Percentiles rank a stretch among this genome's conserved stretches.
These are phyloP conservation scores for Tetragonia tetragonoides DNA, from an alignment of 148 eudicot species.

Conservation along the genomic window DNA sequence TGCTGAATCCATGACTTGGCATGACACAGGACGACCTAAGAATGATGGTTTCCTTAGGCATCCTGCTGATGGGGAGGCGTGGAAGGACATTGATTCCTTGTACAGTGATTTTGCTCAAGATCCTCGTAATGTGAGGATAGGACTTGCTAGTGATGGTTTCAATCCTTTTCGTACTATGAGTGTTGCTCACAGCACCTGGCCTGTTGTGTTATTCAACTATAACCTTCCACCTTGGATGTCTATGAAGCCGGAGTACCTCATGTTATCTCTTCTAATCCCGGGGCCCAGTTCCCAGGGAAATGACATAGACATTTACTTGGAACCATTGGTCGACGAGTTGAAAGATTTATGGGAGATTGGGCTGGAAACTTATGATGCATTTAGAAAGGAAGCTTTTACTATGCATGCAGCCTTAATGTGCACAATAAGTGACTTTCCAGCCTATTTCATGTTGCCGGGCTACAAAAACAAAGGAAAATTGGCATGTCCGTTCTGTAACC, in stretches of 20 bases:
- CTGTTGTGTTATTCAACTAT: neutral
- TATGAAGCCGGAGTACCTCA: neutral
- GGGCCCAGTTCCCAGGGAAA: neutral
- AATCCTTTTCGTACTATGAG: no score
- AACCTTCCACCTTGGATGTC: neutral
- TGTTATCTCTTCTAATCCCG: neutral
- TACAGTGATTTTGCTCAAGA: no score
- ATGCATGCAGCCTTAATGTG: neutral
- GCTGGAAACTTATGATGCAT: slow-evolving; percentile 5
- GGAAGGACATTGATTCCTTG: neutral
- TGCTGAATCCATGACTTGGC: neutral
- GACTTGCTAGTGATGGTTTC: no score
- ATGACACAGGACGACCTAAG: neutral
- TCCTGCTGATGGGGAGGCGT: neutral
- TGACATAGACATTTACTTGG: neutral
- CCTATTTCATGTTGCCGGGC: neutral
- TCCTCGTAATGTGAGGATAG: no score
- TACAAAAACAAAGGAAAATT: neutral
- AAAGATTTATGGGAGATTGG: neutral
- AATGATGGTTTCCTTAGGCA: neutral
- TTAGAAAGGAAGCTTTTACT: neutral
- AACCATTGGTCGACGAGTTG: neutral
- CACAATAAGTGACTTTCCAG: slow-evolving; percentile 5
- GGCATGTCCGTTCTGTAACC: neutral
- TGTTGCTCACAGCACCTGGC: no score